Evolutionary conservation across 257 asterid genomes (phyloP), one percentile per base, ranked within the genome.

Genomic region (Verbena officinalis): DNA sequence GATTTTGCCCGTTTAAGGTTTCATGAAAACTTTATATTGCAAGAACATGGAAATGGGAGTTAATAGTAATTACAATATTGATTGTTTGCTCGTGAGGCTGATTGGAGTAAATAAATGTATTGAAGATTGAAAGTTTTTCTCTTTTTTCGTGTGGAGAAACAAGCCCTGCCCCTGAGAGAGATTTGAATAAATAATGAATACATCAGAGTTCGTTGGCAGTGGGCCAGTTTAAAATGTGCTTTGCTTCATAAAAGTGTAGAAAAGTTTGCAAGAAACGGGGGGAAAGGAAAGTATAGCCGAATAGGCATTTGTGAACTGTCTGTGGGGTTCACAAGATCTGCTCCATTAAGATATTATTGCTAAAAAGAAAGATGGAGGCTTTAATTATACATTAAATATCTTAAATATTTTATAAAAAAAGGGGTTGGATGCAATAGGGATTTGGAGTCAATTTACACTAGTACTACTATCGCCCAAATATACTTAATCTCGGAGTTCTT

Each of bases 221-320:
- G 77, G 81, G 77, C 68, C 73, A 54, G 7, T 9, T 14, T 44
- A 64, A 30, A 69, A 44, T 69, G 73, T 75, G 76, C 76, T 75
- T 69, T 69, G 80, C 76, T 69, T 75, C 51, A 65, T 11, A 44
- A 59, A 51, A 58, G 72, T 23, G 75, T 17, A n/a, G 42, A 48
- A 62, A 54, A 23, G 50, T 31, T 64, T 64, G 69, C 65, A 64
- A 66, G 58, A 63, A 33, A 34, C 49, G 21, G 53, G 56, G 72
- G 52, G 60, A 64, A 75, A 65, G 57, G 61, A 24, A 64, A 58
- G 69, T 21, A 6, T 19, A 27, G 42, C 5, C 1, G 60, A 9
- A 34, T 7, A 39, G 67, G 55, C 56, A 19, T 19, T 38, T 45
- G 65, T 30, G 54, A 46, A 24, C n/a, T 40, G 36, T 58, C 50